Evolutionary conservation across 495 filamentous ascomycete species (phyloP).

Genomic region (Corynascus novoguineensis): DNA sequence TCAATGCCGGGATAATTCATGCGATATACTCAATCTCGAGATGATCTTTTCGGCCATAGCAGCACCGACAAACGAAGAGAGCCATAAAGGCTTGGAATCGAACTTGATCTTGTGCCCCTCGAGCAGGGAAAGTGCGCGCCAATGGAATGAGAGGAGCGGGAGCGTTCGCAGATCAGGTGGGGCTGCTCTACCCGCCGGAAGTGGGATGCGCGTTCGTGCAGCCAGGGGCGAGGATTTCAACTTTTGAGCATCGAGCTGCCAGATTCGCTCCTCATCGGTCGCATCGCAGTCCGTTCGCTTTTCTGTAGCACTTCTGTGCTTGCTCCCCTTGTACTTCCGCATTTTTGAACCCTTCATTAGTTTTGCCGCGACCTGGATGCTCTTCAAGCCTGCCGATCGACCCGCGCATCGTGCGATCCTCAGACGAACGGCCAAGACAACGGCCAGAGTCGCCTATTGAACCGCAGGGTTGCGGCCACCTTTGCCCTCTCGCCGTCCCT

Average conservation of each 20-base stretch:
- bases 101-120: neutral
- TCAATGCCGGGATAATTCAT: no score
- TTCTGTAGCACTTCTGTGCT: neutral
- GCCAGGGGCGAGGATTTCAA: neutral
- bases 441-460: neutral
- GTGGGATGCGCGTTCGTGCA: neutral
- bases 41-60: no score
- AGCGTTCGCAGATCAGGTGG: neutral
- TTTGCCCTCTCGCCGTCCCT: constrained; percentile 1
- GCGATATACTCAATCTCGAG: no score
- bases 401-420: constrained; percentile 17
- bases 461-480: neutral
- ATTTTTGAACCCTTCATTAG: neutral
- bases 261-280: neutral
- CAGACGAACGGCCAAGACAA: constrained; percentile 14
- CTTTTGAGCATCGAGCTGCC: neutral
- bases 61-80: no score
- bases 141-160: neutral
- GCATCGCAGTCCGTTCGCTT: neutral
- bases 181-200: neutral
- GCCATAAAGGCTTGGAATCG: neutral
- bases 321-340: neutral
- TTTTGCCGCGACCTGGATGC: neutral
- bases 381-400: constrained; percentile 12
- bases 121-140: constrained; percentile 8